These are phyloP conservation scores for Ganoderma meredithae DNA, from an alignment of 1,284 basidiomycete genomes.

Conservation along the genomic window DNA sequence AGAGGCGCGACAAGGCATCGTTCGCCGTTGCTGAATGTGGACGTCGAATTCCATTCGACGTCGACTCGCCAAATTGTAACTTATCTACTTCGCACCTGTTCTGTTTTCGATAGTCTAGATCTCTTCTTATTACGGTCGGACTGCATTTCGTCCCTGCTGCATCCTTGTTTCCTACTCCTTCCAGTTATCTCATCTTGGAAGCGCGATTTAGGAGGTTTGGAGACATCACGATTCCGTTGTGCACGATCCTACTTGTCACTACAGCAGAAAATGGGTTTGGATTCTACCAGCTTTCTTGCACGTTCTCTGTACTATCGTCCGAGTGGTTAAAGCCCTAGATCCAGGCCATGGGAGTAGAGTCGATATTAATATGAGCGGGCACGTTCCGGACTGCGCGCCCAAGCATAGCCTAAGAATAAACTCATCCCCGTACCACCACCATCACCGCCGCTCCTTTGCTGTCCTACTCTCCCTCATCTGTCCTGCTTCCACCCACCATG, in stretches of 20 bases:
- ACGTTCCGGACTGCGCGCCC: background rate
- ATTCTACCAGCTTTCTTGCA: background rate
- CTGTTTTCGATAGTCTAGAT: background rate
- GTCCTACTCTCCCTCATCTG: too few species aligned
- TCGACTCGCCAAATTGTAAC: background rate
- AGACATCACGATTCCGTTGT: background rate
- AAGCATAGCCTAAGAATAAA: background rate
- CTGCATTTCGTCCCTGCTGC: background rate
- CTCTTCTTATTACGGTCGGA: background rate
- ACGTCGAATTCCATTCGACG: background rate
- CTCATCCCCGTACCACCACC: slow-evolving; percentile 12
- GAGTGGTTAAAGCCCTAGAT: background rate
- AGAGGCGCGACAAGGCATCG: slow-evolving; percentile 56
- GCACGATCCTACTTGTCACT: background rate
- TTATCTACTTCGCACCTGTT: slow-evolving; percentile 6
- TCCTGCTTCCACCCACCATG: slow-evolving; percentile 15
- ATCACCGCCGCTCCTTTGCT: slow-evolving; percentile 2
- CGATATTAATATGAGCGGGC: background rate
- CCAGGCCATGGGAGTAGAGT: background rate
- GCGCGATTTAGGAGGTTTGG: background rate
- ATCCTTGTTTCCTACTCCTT: background rate
- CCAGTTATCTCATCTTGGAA: background rate
- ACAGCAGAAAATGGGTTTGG: background rate
- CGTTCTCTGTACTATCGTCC: background rate
- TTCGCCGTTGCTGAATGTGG: slow-evolving; percentile 40